Evolutionary conservation across 208 protist genomes (phyloP).

Genomic region (Trypanosoma avium): DNA sequence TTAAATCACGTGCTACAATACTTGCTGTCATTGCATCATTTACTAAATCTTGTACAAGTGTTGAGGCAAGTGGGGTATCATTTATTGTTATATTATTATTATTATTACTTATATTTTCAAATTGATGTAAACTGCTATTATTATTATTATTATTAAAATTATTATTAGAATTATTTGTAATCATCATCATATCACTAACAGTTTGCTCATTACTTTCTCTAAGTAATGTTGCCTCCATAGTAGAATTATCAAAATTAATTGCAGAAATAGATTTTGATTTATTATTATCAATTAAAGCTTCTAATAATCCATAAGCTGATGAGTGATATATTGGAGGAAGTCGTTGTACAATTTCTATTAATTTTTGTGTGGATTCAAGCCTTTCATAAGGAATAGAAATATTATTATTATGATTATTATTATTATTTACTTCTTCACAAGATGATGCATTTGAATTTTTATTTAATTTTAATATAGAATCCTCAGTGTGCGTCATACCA

Average conservation of each 20-base stretch:
- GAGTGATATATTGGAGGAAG: constrained; percentile 52
- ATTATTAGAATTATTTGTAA: too few relatives aligned
- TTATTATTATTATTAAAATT: too few relatives aligned
- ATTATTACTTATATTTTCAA: background rate
- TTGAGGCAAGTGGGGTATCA: background rate
- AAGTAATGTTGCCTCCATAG: background rate
- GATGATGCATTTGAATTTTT: background rate
- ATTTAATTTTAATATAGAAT: background rate
- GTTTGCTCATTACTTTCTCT: background rate
- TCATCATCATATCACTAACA: too few relatives aligned
- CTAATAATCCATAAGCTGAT: constrained; percentile 58
- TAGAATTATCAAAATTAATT: background rate
- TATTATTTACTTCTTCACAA: too few relatives aligned
- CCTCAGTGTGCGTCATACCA: too few relatives aligned
- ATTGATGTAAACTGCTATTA: background rate
- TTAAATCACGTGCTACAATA: constrained; percentile 3
- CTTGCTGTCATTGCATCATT: constrained; percentile 23
- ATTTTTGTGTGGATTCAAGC: constrained; percentile 17
- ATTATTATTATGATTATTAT: background rate
- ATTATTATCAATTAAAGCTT: constrained; percentile 45
- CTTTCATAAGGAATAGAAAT: background rate
- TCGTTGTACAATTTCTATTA: constrained; percentile 41
- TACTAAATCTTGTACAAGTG: constrained; percentile 18
- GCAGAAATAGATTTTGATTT: background rate
- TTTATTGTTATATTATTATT: too few relatives aligned